These are phyloP conservation scores for Penicillium brevicompactum DNA, from an alignment of 2,329 filamentous ascomycete genomes.

Conservation along the genomic window DNA sequence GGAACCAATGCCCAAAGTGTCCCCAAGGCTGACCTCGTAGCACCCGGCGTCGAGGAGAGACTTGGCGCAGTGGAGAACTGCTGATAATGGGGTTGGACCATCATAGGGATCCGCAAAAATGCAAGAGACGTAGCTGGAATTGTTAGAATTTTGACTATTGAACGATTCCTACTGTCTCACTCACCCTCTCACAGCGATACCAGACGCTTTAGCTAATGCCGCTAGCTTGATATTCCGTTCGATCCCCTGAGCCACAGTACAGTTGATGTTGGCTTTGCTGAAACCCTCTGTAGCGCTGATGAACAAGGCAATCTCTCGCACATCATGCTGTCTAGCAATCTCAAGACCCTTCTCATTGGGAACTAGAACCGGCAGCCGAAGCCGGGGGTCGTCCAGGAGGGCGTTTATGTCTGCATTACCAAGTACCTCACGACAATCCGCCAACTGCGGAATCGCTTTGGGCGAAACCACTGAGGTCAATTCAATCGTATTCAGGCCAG, in stretches of 20 bases:
- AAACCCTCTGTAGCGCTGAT: conserved; percentile 47
- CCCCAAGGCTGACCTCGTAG: conserved; percentile 86
- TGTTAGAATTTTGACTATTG: background rate
- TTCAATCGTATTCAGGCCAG: conserved; percentile 74
- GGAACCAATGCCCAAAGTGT: conserved; percentile 90
- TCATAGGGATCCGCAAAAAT: conserved; percentile 52
- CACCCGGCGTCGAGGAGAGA: conserved; percentile 81
- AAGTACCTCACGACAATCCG: conserved; percentile 34
- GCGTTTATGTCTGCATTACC: conserved; percentile 46
- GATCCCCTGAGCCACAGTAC: conserved; percentile 42
- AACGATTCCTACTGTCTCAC: background rate
- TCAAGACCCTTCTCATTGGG: conserved; percentile 51
- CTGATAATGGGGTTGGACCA: conserved; percentile 54
- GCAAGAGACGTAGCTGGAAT: conserved; percentile 40
- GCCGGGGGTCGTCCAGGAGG: conserved; percentile 46
- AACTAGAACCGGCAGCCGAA: conserved; percentile 42
- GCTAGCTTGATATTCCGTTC: conserved; percentile 36
- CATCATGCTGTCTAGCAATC: conserved; percentile 55
- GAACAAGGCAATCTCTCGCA: conserved; percentile 46
- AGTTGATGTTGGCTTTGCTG: conserved; percentile 46
- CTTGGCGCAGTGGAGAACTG: conserved; percentile 53
- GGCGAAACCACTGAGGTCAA: conserved; percentile 81
- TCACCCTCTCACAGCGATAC: conserved; percentile 40
- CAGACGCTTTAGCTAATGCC: conserved; percentile 25
- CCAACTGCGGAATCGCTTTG: conserved; percentile 80